Base-by-base conservation (phyloP, 2,329 filamentous ascomycete genomes). In the Ophiocordyceps polyrhachis-furcata region DNA sequence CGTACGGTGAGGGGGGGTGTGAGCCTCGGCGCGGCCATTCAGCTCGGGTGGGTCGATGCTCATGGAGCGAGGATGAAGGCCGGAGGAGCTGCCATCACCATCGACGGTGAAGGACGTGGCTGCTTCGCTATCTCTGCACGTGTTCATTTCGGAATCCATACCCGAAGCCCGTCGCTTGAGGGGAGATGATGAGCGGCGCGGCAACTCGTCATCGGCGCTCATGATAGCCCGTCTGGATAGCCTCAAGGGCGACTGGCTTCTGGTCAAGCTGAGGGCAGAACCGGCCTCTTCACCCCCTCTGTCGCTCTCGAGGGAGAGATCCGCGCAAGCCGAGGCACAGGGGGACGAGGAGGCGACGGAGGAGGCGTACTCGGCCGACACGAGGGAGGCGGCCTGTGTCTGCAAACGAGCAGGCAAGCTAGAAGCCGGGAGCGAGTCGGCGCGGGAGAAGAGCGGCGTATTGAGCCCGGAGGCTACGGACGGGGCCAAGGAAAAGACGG, bases 101-200 rank as follows among this genome's bases (percentile, higher is more conserved):
- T 52, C 46, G 11, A 49, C 41, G 13, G 58, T 46, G 8, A 56
- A 55, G 7, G 60, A 58, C 14, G 57, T 52, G 44, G 59, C 54
- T 66, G 70, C 68, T 48, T 69, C 67, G 43, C 64, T 66, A 45
- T 57, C 57, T 45, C 59, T 58, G 48, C 62, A 58, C 45, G 58
- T 53, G 35, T 66, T 58, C 21, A 56, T 55, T 43, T 72, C 70
- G 43, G 66, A 66, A 44, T 76, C 71, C 72, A 77, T 75, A 55
- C 71, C 76, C 47, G 73, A 77, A 32, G 76, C 76, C 49, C 71
- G 69, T 55, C 76, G 68, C 61, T 81, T 81, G 46, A 80, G 59
- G 8, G 76, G 76, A 19, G 76, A 81, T 25, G 76, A 79, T 19
- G 76, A 76, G 52, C 76, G 69, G 41, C 78, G 70, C 47, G 71